phyloP scores from a whole-genome alignment of 495 filamentous ascomycete genomes.

The Hypoxylon intermedium region DNA sequence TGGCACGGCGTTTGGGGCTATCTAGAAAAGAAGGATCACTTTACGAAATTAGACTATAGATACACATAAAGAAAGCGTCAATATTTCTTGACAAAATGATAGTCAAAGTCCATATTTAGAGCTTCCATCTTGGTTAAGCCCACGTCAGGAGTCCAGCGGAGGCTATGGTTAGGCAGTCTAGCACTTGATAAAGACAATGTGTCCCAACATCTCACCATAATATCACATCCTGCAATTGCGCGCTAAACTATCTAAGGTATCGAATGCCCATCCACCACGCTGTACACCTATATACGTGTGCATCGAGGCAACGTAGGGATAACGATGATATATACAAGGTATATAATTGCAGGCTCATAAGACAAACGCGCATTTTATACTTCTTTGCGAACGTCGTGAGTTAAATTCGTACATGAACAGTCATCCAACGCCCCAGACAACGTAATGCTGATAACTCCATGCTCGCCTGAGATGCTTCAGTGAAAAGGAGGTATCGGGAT shows the following conservation, averaged over 20 bases:
- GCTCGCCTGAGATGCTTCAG: slow-evolving; percentile 12
- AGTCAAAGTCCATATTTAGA: not conserved
- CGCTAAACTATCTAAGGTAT: too few species aligned
- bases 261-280: not conserved
- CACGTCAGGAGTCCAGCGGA: too few species aligned
- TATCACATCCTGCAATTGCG: too few species aligned
- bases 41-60: slow-evolving; percentile 6
- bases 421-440: slow-evolving; percentile 17
- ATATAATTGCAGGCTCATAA: slow-evolving; percentile 4
- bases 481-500: slow-evolving; percentile 27
- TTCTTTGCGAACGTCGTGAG: slow-evolving; percentile 8
- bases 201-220: too few species aligned
- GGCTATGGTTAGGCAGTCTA: too few species aligned
- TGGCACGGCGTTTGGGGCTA: slow-evolving; percentile 24
- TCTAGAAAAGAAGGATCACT: slow-evolving; percentile 9
- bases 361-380: slow-evolving; percentile 11
- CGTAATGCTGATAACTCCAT: slow-evolving; percentile 10
- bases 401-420: slow-evolving; percentile 1
- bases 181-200: too few species aligned
- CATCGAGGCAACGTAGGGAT: not conserved
- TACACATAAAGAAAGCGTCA: not conserved
- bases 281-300: not conserved
- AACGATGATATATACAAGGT: slow-evolving; percentile 21
- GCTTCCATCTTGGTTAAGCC: too few species aligned
- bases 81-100: not conserved